Evolutionary conservation across 176 grass and related monocot species (phyloP).

Genomic region (Aechmea fasciata): DNA sequence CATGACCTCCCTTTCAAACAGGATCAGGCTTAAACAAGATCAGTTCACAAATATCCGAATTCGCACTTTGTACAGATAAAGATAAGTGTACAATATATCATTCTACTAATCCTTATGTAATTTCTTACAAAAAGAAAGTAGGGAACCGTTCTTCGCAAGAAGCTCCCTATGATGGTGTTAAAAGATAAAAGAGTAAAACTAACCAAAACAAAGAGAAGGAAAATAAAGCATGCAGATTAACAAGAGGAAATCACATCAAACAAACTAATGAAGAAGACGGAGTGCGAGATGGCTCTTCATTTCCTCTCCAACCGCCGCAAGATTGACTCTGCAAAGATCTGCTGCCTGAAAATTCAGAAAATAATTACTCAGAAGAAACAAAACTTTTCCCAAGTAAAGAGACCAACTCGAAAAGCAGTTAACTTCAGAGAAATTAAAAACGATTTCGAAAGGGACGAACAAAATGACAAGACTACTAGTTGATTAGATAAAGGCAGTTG

Average conservation of each 20-base stretch:
- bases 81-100: neutral
- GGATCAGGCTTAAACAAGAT: neutral
- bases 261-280: conserved; percentile 7
- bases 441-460: neutral
- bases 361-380: neutral
- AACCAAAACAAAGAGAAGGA: neutral
- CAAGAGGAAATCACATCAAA: conserved; percentile 2
- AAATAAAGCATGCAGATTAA: neutral
- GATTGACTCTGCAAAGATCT: conserved; percentile 88
- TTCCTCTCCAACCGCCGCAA: conserved; percentile 63
- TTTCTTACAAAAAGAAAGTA: neutral
- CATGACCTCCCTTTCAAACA: no score
- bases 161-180: neutral
- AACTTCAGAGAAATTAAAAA: neutral
- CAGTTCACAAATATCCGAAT: neutral
- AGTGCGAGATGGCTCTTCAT: conserved; percentile 16
- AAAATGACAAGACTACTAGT: no score
- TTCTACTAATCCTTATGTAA: neutral
- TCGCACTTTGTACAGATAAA: neutral
- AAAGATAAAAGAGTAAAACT: neutral
- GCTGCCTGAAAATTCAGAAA: conserved; percentile 56
- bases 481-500: no score
- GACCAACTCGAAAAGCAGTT: conserved; percentile 1
- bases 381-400: no score
- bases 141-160: neutral